Evolutionary conservation across 129 eudicot species (phyloP), one percentile per base, ranked within the genome.

Genomic region (Flaveria sonorensis): DNA sequence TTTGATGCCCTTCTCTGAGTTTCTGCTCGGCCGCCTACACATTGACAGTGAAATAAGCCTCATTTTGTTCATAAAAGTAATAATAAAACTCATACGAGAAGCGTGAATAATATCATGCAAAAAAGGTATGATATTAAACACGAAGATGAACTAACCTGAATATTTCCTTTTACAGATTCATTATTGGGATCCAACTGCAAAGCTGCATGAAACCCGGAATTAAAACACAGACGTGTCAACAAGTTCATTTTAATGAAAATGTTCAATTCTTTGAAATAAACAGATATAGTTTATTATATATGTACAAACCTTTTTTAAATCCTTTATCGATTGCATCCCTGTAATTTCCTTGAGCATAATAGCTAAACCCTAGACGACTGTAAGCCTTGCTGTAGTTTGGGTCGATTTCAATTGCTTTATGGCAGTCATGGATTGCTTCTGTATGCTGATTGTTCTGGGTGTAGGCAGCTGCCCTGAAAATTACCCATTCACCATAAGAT

Each of bases 331-430:
- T 85, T 68, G 98, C 95, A 65, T 93, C 98, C 73, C 83, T 64
- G 79, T 93, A 93, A 51, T 82, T 90, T 74, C 98, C 98, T 81
- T 88, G 96, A 75, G 96, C 92, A 81, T 87, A 90, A 73, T 93
- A 93, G 71, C 89, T 88, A 81, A 85, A 87, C 63, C 98, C 98
- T 70, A 93, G 76, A 45, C 98, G 96, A 85, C 98, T 93, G 79
- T 93, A 93, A 24, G 98, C 98, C 86, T 93, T 93, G 82, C 97
- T 84, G 77, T 93, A 93, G 76, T 78, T 85, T 61, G 98, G 98
- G 77, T 93, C 90, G 28, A 90, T 90, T 71, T 73, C 92, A 74
- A 93, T 87, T 79, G 98, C 81, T 81, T 81, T 87, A 32, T 77
- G 67, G 63, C 97, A 90, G 79, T 93, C 98, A 30, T 51, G 51